Evolutionary conservation across 2,329 filamentous ascomycete genomes (phyloP), one percentile per base, ranked within the genome.

Genomic region (Colletotrichum sojae): DNA sequence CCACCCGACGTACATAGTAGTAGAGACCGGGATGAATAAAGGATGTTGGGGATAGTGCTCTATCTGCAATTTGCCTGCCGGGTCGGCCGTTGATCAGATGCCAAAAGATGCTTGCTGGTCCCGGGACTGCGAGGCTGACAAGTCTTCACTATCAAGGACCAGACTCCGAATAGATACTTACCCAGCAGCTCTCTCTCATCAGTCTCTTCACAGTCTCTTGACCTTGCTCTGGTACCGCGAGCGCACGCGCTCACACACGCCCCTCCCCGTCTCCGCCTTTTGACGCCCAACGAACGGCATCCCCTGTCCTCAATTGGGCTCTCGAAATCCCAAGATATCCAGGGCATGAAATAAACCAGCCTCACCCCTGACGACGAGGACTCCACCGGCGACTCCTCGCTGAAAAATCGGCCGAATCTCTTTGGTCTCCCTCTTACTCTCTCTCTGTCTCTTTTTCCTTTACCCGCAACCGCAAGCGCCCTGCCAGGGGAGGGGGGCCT

Each of bases 321-420:
- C 9, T 40, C 36, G 31, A 9, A 25, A 43, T 43, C 36, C 48
- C 20, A 22, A 12, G 51, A 43, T 56, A 43, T 20, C 31, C 10
- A 60, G 31, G 20, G 36, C 31, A 5, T 3, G 31, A 27, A 27
- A 39, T 16, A 52, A 36, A 36, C 31, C 31, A 36, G 31, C 31
- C 9, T 36, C 55, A 27, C 16, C 36, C 12, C 25, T 40, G 31
- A 36, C 31, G 31, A 36, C 31, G 31, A 36, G 31, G 31, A 36
- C 31, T 46, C 49, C 36, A 55, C 22, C 13, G 5, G 20, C 49
- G 16, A 16, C 39, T 12, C 46, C 40, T 58, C 54, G 48, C 31
- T 58, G 40, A 25, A 64, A 56, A 68, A 59, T 55, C 66, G 54
- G 61, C 66, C 66, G 66, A 65, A 68, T 46, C 45, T 31, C 49